Base-by-base conservation (phyloP, 176 grass and related monocot species). In the Aegilops umbellulata region DNA sequence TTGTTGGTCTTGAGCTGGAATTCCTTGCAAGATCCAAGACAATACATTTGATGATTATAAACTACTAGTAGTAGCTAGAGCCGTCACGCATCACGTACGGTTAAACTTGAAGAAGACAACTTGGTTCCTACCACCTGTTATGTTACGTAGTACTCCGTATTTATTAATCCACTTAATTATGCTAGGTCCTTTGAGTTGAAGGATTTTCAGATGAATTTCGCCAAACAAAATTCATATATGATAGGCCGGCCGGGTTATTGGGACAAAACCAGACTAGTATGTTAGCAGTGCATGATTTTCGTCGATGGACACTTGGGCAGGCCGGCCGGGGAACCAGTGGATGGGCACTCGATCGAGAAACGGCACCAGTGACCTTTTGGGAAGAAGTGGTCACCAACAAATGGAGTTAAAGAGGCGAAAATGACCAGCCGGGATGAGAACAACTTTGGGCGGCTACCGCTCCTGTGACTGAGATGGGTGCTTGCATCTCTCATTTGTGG, bases 361-460 rank as follows among this genome's bases (percentile, higher is more conserved):
- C 12, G 47, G 41, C 65, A 68, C 10, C 24, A 74, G 4, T 55
- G 42, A 58, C 67, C 55, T 73, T 84, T 84, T 74, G n/a, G 81
- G 30, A 74, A 79, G 35, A 72, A 73, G 65, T 79, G 51, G 75
- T 61, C 26, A 69, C 65, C 73, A 69, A 51, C 74, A 32, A 76
- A 76, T 46, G 3, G 77, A 64, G 72, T 88, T 91, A 57, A 77
- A 62, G 85, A 84, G 53, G 55, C 34, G 86, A 88, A 44, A 91
- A 72, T 31, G 90, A 88, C 86, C 31, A 22, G 70, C 29, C 70
- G 69, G 63, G 86, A 85, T 81, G 63, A 41, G 69, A 53, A 69
- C 80, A 70, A 29, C 84, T 66, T 90, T 93, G 83, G 82, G 85
- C 77, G 80, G 78, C 69, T 90, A 65, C 47, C 67, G 60, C 80